These are phyloP conservation scores for Diaporthe velutina DNA, from an alignment of 2,329 filamentous ascomycete genomes.

Conservation along the genomic window DNA sequence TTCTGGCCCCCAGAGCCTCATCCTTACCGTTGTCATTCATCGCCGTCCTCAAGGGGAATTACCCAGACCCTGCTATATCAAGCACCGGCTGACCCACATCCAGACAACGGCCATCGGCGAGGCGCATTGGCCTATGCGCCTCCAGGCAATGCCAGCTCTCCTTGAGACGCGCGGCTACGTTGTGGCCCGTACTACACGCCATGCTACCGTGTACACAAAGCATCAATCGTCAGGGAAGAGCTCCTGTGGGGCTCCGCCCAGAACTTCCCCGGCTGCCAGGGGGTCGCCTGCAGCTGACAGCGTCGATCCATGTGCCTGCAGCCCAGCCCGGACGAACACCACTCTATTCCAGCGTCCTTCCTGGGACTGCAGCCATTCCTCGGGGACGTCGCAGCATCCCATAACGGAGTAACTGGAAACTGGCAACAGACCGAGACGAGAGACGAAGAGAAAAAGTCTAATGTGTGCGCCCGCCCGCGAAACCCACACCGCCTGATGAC, in stretches of 20 bases:
- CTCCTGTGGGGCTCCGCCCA: constrained; percentile 25
- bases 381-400: background rate
- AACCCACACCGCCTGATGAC: constrained; percentile 1
- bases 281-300: constrained; percentile 27
- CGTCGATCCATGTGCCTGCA: constrained; percentile 29
- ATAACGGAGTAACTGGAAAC: background rate
- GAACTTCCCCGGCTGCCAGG: constrained; percentile 24
- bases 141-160: background rate
- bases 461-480: background rate
- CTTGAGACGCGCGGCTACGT: constrained; percentile 23
- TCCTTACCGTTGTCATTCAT: background rate
- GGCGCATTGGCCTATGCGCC: background rate
- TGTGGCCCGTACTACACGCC: background rate
- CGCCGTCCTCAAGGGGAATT: background rate
- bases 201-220: background rate
- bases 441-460: background rate
- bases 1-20: constrained; percentile 25
- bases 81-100: background rate
- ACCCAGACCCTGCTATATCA: background rate
- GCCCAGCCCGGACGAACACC: constrained; percentile 28
- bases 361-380: background rate
- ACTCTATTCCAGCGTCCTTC: background rate
- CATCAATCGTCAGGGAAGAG: constrained; percentile 6
- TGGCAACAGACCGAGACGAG: background rate
- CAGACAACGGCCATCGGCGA: background rate